Conservation (phyloP, 305 asterid genomes). For the Euphrasia arctica region DNA sequence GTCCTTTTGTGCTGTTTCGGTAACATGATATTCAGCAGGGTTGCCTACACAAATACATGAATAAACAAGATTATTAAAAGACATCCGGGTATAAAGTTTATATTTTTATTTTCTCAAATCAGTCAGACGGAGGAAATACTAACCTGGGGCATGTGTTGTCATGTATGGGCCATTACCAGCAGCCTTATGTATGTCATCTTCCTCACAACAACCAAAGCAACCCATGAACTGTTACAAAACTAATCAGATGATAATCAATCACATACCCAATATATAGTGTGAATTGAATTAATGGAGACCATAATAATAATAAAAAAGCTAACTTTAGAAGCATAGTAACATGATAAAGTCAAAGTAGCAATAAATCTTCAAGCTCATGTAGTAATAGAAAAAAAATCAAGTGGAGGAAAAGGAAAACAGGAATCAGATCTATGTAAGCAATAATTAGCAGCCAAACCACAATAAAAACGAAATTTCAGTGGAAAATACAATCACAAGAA, state of each 20-base stretch:
- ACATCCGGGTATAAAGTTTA: too few species aligned
- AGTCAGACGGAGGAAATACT: not conserved
- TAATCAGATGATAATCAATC: not conserved
- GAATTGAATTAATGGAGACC: not conserved
- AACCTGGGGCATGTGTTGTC: conserved; percentile 58
- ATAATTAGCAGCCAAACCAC: too few species aligned
- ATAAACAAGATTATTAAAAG: too few species aligned
- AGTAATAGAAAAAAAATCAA: too few species aligned
- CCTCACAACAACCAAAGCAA: conserved; percentile 67
- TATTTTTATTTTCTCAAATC: not conserved
- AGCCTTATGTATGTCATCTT: conserved; percentile 61
- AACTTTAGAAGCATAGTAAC: not conserved
- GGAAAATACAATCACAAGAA: not conserved
- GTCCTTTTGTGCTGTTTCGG: conserved; percentile 56
- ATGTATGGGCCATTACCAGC: conserved; percentile 55
- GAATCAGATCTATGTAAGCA: too few species aligned
- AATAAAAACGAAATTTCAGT: too few species aligned
- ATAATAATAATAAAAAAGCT: not conserved
- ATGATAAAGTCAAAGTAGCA: not conserved
- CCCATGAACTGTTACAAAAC: conserved; percentile 42
- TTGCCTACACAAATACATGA: conserved; percentile 33
- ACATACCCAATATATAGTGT: not conserved
- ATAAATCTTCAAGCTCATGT: too few species aligned
- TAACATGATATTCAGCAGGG: conserved; percentile 49
- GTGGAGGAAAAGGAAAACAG: not conserved